Evolutionary conservation across 495 filamentous ascomycete species (phyloP).

Genomic region (Tuber aestivum): DNA sequence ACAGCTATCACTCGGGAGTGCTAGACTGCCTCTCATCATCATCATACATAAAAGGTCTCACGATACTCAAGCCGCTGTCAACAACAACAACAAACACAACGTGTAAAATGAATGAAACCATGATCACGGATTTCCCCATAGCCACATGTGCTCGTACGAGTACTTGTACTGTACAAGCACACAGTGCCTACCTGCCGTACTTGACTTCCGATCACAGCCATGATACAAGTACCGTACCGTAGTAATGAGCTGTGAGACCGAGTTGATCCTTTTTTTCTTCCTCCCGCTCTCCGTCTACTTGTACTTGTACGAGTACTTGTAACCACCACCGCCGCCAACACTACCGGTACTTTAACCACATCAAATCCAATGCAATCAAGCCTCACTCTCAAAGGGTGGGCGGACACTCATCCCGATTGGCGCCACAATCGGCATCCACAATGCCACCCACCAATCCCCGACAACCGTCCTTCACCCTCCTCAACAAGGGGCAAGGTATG

Average conservation of each 20-base stretch:
- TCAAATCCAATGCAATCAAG: not conserved
- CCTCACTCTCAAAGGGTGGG: not conserved
- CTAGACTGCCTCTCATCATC: not conserved
- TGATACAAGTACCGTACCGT: not conserved
- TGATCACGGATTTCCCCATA: not conserved
- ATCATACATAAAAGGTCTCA: not conserved
- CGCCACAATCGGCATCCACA: not conserved
- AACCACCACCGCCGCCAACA: not conserved
- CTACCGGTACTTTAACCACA: not conserved
- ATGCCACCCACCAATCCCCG: not conserved
- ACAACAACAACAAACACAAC: not conserved
- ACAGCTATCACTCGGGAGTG: not conserved
- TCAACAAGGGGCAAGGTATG: not conserved
- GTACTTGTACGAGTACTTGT: no score
- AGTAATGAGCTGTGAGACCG: not conserved
- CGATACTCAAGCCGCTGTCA: not conserved
- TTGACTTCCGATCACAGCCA: not conserved
- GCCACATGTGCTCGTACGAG: no score
- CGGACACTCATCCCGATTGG: not conserved
- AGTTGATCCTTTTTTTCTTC: not conserved
- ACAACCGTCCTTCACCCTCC: not conserved
- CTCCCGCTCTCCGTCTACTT: not conserved
- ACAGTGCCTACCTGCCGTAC: not conserved
- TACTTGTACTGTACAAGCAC: not conserved
- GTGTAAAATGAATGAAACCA: constrained; percentile 2